Conservation (phyloP, 768 basidiomycete species). For the Kwoniella sp. region DNA sequence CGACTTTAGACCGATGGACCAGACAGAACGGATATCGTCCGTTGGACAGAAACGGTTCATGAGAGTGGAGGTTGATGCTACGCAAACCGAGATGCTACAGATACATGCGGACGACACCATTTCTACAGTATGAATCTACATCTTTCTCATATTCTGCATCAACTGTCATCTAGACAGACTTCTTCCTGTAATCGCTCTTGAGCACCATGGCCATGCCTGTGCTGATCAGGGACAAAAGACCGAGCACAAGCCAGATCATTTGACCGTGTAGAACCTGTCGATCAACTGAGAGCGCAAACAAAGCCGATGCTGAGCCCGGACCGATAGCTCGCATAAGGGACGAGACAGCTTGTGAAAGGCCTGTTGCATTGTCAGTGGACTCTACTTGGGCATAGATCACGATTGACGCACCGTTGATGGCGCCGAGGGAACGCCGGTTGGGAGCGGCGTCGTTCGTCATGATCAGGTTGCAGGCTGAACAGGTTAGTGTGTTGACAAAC, state of each 20-base stretch:
- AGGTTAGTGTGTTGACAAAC: too few species aligned
- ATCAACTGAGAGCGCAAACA: slow-evolving; percentile 39
- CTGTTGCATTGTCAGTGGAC: too few species aligned
- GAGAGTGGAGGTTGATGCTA: too few species aligned
- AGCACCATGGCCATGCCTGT: slow-evolving; percentile 8
- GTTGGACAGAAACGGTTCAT: too few species aligned
- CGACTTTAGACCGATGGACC: too few species aligned
- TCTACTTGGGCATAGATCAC: too few species aligned
- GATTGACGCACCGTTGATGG: slow-evolving; percentile 35
- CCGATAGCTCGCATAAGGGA: slow-evolving; percentile 32
- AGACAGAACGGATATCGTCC: too few species aligned
- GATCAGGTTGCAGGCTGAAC: slow-evolving; percentile 40
- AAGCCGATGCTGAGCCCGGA: slow-evolving; percentile 27
- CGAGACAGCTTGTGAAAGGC: slow-evolving; percentile 35
- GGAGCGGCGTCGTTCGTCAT: slow-evolving; percentile 40
- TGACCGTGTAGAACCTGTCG: slow-evolving; percentile 31
- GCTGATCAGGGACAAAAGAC: slow-evolving; percentile 10
- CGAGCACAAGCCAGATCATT: slow-evolving; percentile 30
- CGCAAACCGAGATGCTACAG: too few species aligned
- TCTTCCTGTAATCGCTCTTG: slow-evolving; percentile 18
- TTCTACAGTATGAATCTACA: too few species aligned
- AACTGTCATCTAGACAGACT: neutral
- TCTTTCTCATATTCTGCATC: too few species aligned
- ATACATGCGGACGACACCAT: too few species aligned
- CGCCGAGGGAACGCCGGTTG: slow-evolving; percentile 21